phyloP scores from a whole-genome alignment of 2,329 filamentous ascomycete genomes.

The Blastomyces gilchristii region DNA sequence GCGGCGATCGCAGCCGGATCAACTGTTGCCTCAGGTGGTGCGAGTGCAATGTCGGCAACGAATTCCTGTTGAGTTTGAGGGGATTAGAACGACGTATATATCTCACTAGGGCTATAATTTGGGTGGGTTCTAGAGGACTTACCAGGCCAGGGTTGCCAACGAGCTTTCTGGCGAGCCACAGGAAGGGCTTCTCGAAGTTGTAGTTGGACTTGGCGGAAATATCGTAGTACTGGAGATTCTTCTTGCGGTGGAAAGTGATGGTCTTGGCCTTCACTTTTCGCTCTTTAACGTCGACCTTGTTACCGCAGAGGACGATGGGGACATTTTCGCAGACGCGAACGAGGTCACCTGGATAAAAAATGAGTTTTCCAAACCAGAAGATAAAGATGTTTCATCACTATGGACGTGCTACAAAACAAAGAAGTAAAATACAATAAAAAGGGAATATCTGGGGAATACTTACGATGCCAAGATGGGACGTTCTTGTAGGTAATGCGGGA shows the following conservation, averaged over 20 bases:
- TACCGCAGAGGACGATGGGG: constrained; percentile 93
- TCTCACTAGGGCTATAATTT: neutral
- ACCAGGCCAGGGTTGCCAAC: constrained; percentile 84
- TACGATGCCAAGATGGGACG: constrained; percentile 99
- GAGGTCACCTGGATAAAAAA: constrained; percentile 63
- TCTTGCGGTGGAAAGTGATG: constrained; percentile 99
- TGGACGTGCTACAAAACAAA: neutral
- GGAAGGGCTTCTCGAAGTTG: constrained; percentile 93
- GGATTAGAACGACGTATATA: constrained; percentile 17
- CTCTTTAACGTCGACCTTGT: constrained; percentile 99
- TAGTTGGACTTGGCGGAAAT: constrained; percentile 96
- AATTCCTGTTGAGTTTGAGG: constrained; percentile 59
- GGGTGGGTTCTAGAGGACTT: constrained; percentile 29
- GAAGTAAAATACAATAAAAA: constrained; percentile 4
- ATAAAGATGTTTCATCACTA: neutral
- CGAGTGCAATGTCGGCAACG: constrained; percentile 87
- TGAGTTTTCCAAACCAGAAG: constrained; percentile 10
- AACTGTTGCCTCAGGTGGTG: constrained; percentile 83
- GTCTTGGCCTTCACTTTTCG: constrained; percentile 99
- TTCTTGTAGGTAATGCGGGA: constrained; percentile 96
- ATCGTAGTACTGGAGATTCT: constrained; percentile 99
- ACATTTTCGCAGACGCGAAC: constrained; percentile 98
- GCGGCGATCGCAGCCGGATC: constrained; percentile 69
- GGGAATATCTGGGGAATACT: constrained; percentile 6
- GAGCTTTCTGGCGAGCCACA: constrained; percentile 99